Conservation (phyloP, 225 moss, liverwort and hornwort genomes). For the Antitrichia curtipendula region DNA sequence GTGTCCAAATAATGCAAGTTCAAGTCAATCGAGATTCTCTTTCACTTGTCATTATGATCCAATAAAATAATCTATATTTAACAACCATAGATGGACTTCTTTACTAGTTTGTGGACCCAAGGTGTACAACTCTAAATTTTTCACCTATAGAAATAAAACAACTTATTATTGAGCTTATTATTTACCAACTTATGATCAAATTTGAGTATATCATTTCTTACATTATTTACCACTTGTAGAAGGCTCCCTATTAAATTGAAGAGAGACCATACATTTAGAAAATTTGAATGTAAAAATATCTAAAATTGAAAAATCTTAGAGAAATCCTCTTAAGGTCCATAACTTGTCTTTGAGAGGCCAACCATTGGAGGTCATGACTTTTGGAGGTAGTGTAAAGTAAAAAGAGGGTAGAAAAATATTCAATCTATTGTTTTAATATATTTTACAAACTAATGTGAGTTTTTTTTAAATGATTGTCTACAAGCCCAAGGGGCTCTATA, state of each 20-base stretch:
- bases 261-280: fast-evolving
- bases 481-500: fast-evolving
- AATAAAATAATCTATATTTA: background rate
- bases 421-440: background rate
- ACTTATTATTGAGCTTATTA: background rate
- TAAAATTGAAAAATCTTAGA: background rate
- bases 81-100: background rate
- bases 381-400: background rate
- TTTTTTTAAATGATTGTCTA: background rate
- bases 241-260: background rate
- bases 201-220: fast-evolving
- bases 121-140: background rate
- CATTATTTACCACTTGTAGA: background rate
- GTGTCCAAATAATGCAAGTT: background rate
- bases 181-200: background rate
- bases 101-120: fast-evolving
- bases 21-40: fast-evolving
- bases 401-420: background rate
- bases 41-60: background rate
- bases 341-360: background rate
- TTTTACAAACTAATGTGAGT: background rate
- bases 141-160: background rate
- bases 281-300: background rate
- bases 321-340: background rate
- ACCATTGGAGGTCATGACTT: background rate